A percentile compares a stretch with the other conserved stretches of the same genome.
Evolutionary conservation across 2,329 filamentous ascomycete species (phyloP).

Genomic region (Fusarium concolor): DNA sequence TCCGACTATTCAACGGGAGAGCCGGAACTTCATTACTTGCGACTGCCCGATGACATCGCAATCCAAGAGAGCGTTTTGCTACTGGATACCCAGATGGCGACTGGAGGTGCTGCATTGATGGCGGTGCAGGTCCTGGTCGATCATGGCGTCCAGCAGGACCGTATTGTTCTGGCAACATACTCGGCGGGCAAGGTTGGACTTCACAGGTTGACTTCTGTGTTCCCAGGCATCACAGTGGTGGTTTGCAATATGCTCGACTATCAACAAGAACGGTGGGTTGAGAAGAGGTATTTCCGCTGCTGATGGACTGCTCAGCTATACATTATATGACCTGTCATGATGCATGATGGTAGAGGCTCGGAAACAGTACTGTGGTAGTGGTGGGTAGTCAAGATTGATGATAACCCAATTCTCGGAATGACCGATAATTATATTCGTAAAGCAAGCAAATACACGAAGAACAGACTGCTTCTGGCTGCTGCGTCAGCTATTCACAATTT

Average conservation of each 20-base stretch:
- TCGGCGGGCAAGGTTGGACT: slow-evolving; percentile 86
- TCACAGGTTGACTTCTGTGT: slow-evolving; percentile 87
- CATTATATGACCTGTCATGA: slow-evolving; percentile 20
- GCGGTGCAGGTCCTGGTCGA: slow-evolving; percentile 95
- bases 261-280: slow-evolving; percentile 88
- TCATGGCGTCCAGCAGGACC: slow-evolving; percentile 85
- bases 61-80: slow-evolving; percentile 84
- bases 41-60: slow-evolving; percentile 78
- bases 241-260: slow-evolving; percentile 85
- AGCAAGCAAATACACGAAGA: neutral
- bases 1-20: slow-evolving; percentile 87
- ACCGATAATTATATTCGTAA: slow-evolving; percentile 8
- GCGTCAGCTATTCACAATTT: neutral
- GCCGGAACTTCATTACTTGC: slow-evolving; percentile 91
- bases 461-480: neutral
- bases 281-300: slow-evolving; percentile 90
- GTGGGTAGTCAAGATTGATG: slow-evolving; percentile 10
- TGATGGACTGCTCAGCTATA: slow-evolving; percentile 52
- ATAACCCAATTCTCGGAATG: neutral
- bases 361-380: no score
- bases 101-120: slow-evolving; percentile 88
- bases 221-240: slow-evolving; percentile 87
- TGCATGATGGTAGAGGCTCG: neutral
- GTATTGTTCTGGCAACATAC: slow-evolving; percentile 93
- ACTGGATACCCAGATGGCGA: slow-evolving; percentile 94